Evolutionary conservation across 1,284 basidiomycete species (phyloP), one percentile per base, ranked within the genome.

Genomic region (Cerioporus squamosus): DNA sequence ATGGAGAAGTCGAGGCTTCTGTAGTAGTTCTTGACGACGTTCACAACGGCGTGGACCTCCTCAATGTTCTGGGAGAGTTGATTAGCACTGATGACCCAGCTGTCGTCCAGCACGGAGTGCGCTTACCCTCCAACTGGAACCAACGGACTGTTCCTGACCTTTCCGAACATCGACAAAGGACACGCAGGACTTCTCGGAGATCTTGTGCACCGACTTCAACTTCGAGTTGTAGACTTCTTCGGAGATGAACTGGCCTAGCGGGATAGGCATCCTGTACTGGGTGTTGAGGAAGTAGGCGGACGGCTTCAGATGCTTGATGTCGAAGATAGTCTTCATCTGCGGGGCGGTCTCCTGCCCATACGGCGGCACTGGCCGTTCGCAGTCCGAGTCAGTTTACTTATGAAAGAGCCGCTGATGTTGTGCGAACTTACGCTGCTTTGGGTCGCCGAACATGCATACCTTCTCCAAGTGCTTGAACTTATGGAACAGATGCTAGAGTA

Each of bases 231-330:
- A 85, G 2, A 84, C 74, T 24, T 66, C 51, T 10, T 59, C 46
- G 0, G 82, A 83, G 46, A 84, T 81, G 63, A 83, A 85, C 1
- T 70, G n/a, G 7, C 81, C 81, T 4, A 84, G 65, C 0, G 75
- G 74, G 2, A 68, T 63, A 1, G 83, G 83, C 79, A 85, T 80
- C 1, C 83, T 76, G 64, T 81, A 44, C 9, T 20, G n/a, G 12
- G 17, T 40, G 59, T 81, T 69, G 8, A 82, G 70, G 55, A 82
- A 78, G 29, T 72, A 68, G 2, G 70, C 66, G 0, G 63, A 61
- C 3, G 57, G 51, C 26, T 70, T 61, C 12, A 82, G 67, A 62
- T 81, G 78, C 31, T 69, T 49, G 8, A 82, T 53, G 38, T 82
- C 79, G 60, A 82, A 84, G 2, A 84, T 75, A 17, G 78, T 80